phyloP scores from a whole-genome alignment of 768 basidiomycete species.

The Fomitopsis serialis region DNA sequence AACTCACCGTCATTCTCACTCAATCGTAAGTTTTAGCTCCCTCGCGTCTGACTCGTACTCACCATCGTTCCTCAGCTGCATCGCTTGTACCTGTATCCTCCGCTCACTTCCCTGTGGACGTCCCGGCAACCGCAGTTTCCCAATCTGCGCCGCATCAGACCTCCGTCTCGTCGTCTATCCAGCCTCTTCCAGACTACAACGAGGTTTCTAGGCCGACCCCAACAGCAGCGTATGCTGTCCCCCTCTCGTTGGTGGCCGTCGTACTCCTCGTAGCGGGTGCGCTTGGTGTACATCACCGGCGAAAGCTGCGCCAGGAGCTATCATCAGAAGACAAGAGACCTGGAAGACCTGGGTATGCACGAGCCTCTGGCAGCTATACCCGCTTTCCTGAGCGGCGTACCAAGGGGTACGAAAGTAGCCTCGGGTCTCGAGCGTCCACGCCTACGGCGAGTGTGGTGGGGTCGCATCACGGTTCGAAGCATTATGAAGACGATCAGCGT shows the following conservation, averaged over 20 bases:
- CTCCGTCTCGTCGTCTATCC: background rate
- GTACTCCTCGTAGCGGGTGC: constrained; percentile 23
- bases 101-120: background rate
- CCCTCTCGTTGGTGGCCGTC: constrained; percentile 25
- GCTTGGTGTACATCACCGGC: constrained; percentile 21
- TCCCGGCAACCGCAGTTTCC: background rate
- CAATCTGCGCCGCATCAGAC: constrained; percentile 1
- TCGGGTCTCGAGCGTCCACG: constrained; percentile 6
- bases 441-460: constrained; percentile 12
- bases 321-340: constrained; percentile 2
- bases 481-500: background rate
- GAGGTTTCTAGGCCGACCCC: constrained; percentile 20
- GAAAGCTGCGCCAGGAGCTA: constrained; percentile 21
- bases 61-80: background rate
- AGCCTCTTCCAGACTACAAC: constrained; percentile 13
- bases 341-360: background rate
- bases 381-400: background rate
- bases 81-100: background rate
- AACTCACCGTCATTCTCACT: constrained; percentile 26
- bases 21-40: constrained; percentile 17
- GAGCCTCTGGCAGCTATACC: background rate
- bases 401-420: background rate
- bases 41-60: background rate
- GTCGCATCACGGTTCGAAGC: constrained; percentile 1
- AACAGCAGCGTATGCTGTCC: constrained; percentile 28